phyloP scores from a whole-genome alignment of 176 grass and related monocot genomes.

The Ensete ventricosum region DNA sequence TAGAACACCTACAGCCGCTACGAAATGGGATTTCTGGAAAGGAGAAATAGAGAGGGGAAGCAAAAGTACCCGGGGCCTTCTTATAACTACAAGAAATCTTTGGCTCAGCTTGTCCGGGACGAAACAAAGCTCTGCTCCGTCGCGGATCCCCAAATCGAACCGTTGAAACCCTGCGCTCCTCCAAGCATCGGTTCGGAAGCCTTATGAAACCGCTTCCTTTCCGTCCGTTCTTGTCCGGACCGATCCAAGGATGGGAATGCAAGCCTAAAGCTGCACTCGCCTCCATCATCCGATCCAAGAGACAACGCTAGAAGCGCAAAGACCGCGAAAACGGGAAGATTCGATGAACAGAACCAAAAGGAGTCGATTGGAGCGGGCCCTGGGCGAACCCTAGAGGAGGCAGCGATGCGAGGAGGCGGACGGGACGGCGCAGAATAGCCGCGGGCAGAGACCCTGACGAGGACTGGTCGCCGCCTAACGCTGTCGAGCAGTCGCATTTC shows the following conservation, averaged over 20 bases:
- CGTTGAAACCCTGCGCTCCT: constrained; percentile 14
- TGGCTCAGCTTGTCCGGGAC: background rate
- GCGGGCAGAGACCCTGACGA: background rate
- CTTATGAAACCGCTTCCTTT: background rate
- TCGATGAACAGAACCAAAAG: background rate
- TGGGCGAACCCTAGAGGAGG: too few relatives aligned
- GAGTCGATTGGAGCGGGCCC: background rate
- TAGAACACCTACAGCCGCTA: background rate
- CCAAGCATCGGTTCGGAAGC: constrained; percentile 11
- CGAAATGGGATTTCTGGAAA: background rate
- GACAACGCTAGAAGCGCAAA: background rate
- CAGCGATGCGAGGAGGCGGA: background rate
- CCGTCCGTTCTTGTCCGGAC: constrained; percentile 14
- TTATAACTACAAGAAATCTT: constrained; percentile 1
- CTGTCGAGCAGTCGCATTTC: background rate
- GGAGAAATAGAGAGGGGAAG: background rate
- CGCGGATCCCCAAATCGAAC: background rate
- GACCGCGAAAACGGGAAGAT: background rate
- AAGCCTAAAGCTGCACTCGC: constrained; percentile 19
- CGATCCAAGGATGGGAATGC: constrained; percentile 24
- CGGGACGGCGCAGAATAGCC: background rate
- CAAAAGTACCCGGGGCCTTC: background rate
- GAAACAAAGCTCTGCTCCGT: background rate
- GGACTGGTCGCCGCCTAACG: background rate
- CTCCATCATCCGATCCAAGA: constrained; percentile 3